These are phyloP conservation scores for Gigaspora rosea DNA, from an alignment of 192 early-diverging fungal species.

Conservation along the genomic window DNA sequence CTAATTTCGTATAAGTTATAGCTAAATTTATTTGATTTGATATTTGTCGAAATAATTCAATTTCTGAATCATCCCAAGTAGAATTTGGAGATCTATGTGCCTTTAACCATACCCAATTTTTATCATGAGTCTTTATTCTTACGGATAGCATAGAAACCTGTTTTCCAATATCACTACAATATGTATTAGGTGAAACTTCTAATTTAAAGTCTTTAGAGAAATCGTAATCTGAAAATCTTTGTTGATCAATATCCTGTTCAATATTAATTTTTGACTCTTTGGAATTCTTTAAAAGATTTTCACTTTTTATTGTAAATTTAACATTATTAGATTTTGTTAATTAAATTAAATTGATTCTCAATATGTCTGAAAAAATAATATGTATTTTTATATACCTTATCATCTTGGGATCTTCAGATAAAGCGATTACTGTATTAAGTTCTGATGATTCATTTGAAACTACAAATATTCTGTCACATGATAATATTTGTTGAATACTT, in stretches of 20 bases:
- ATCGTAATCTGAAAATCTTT: too few species aligned
- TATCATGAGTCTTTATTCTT: not conserved
- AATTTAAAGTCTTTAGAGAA: too few species aligned
- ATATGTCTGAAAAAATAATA: too few species aligned
- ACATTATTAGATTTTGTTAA: too few species aligned
- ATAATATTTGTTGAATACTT: slow-evolving; percentile 39
- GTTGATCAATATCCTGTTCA: too few species aligned
- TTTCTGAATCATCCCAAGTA: slow-evolving; percentile 41
- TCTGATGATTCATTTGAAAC: not conserved
- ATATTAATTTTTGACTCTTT: too few species aligned
- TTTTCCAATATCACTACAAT: not conserved
- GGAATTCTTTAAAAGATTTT: too few species aligned
- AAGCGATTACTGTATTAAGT: too few species aligned
- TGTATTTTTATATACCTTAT: too few species aligned
- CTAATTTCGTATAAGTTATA: slow-evolving; percentile 39
- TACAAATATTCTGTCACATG: slow-evolving; percentile 43
- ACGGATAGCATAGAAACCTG: not conserved
- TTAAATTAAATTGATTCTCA: too few species aligned
- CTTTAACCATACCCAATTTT: slow-evolving; percentile 10
- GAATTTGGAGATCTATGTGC: slow-evolving; percentile 5
- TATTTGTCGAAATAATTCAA: slow-evolving; percentile 41
- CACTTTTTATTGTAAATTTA: too few species aligned
- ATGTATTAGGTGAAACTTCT: not conserved
- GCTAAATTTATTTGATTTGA: slow-evolving; percentile 46
- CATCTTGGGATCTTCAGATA: not conserved